Conservation (phyloP, 257 asterid species). For the Przewalskia tangutica region DNA sequence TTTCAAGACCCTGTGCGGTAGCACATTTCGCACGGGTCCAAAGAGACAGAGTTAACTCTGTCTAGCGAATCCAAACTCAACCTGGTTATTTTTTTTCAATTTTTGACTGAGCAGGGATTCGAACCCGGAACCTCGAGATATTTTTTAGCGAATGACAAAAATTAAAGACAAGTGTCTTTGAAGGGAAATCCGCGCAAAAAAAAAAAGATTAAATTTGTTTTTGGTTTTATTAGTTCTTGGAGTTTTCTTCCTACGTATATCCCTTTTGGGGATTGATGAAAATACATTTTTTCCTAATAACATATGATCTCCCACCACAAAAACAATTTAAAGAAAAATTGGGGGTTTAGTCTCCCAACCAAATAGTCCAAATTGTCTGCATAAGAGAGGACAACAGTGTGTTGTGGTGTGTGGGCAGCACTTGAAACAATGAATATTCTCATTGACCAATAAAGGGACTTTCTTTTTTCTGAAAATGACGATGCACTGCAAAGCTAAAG, state of each 20-base stretch:
- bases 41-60: too few species aligned
- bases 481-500: conserved; percentile 18
- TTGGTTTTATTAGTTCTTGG: neutral
- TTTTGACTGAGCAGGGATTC: too few species aligned
- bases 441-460: conserved; percentile 17
- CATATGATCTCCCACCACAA: neutral
- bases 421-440: conserved; percentile 5
- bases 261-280: neutral
- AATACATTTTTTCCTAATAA: neutral
- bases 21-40: too few species aligned
- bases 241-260: neutral
- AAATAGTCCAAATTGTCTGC: conserved; percentile 10
- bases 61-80: too few species aligned
- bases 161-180: neutral
- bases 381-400: conserved; percentile 7
- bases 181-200: neutral
- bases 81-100: too few species aligned
- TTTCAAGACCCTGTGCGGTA: too few species aligned
- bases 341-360: neutral
- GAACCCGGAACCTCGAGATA: too few species aligned
- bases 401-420: conserved; percentile 12
- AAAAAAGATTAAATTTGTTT: too few species aligned
- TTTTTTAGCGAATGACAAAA: too few species aligned
- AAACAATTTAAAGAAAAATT: too few species aligned
- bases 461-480: conserved; percentile 15